These are phyloP conservation scores for Colletotrichum agaves DNA, from an alignment of 2,329 filamentous ascomycete species.

Conservation along the genomic window DNA sequence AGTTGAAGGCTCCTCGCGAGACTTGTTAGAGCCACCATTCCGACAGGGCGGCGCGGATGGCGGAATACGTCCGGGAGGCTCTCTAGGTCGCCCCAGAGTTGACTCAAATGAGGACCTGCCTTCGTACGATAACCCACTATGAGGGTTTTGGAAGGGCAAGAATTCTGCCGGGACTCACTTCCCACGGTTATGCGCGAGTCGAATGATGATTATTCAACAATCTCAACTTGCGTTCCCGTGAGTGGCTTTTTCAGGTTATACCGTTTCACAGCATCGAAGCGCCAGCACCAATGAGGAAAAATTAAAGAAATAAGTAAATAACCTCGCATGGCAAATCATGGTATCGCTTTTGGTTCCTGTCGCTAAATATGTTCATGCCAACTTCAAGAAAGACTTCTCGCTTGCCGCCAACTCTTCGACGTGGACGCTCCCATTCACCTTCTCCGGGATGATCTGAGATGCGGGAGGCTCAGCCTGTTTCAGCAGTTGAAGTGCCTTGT, in stretches of 20 bases:
- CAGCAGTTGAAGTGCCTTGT: conserved; percentile 39
- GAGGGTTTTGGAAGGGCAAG: neutral
- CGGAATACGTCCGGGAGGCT: no score
- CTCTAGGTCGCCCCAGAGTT: neutral
- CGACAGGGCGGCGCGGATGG: neutral
- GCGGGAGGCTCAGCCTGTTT: neutral
- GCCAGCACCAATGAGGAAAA: neutral
- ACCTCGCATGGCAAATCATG: neutral
- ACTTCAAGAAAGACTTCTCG: neutral
- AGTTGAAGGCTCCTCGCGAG: neutral
- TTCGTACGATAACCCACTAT: conserved; percentile 24
- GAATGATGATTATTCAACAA: neutral
- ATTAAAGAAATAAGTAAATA: neutral
- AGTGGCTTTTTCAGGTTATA: neutral
- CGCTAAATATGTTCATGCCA: neutral
- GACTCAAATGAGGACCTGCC: neutral
- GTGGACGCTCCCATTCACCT: neutral
- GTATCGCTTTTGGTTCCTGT: neutral
- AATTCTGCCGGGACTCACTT: neutral
- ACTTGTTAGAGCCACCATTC: conserved; percentile 15
- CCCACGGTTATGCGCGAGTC: neutral
- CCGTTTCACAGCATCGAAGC: neutral
- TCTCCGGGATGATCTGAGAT: neutral
- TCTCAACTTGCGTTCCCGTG: neutral
- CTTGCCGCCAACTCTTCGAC: neutral